Evolutionary conservation across 83 land plant genomes (phyloP).

Genomic region (Picea mariana): DNA sequence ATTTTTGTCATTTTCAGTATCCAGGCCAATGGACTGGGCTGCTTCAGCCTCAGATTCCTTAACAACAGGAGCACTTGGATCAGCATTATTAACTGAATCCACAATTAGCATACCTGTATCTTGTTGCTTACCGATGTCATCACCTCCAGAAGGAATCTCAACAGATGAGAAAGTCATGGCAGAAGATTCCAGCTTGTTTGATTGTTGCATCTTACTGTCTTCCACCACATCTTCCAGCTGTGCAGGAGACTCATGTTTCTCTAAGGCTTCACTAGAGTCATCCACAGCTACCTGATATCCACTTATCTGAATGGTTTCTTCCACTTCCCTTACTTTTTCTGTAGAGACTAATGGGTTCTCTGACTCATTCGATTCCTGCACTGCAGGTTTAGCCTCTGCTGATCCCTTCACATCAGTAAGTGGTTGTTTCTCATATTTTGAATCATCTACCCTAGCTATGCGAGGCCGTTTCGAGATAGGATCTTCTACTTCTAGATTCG

Average conservation of each 20-base stretch:
- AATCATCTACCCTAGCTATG: conserved; percentile 2
- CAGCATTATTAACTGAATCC: not conserved
- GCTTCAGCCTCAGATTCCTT: not conserved
- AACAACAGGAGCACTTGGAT: not conserved
- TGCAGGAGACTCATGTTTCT: not conserved
- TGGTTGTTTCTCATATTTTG: not conserved
- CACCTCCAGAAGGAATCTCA: conserved; percentile 6
- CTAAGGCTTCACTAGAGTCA: not conserved
- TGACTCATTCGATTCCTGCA: not conserved
- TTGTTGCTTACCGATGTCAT: not conserved
- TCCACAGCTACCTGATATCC: not conserved
- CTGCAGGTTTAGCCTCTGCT: not conserved
- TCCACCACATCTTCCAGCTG: not conserved
- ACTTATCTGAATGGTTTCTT: not conserved
- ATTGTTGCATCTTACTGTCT: not conserved
- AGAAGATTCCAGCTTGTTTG: not conserved
- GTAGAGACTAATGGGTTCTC: not conserved
- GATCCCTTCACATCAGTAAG: too few relatives aligned
- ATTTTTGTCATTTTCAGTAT: not conserved
- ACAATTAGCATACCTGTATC: conserved; percentile 1
- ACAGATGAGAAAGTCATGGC: not conserved
- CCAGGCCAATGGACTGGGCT: not conserved
- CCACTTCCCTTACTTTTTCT: not conserved
- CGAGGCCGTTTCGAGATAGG: not conserved
- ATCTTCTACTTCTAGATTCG: not conserved